Conservation (phyloP, 306 rosid genomes). For the Citrullus colocynthis region DNA sequence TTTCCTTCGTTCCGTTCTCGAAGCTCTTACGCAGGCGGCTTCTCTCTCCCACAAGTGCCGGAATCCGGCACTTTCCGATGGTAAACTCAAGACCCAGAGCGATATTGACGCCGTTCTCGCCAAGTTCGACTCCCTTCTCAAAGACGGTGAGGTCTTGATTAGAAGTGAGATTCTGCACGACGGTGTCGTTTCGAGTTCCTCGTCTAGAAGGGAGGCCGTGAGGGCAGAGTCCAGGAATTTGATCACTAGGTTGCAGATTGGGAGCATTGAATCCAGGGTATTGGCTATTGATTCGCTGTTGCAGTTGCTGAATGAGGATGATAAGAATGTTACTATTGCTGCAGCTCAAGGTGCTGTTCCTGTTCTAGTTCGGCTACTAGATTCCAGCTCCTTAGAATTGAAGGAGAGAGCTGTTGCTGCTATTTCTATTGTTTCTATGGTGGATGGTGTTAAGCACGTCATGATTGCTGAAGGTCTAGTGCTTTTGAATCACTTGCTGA, state of each 20-base stretch:
- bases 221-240: conserved; percentile 59
- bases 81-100: conserved; percentile 84
- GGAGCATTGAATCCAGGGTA: conserved; percentile 38
- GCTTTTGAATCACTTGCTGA: conserved; percentile 56
- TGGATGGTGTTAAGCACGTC: conserved; percentile 50
- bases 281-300: conserved; percentile 55
- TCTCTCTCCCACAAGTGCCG: conserved; percentile 40
- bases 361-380: conserved; percentile 56
- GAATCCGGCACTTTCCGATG: conserved; percentile 23
- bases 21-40: conserved; percentile 37
- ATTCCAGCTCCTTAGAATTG: conserved; percentile 36
- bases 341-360: conserved; percentile 95
- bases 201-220: conserved; percentile 49
- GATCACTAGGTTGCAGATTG: conserved; percentile 73
- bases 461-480: conserved; percentile 63
- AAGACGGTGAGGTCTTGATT: conserved; percentile 60
- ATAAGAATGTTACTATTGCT: conserved; percentile 73
- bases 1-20: conserved; percentile 38
- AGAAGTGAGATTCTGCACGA: conserved; percentile 62
- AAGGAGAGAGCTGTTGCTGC: conserved; percentile 73
- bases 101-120: conserved; percentile 63
- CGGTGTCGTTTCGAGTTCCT: conserved; percentile 17
- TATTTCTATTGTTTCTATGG: conserved; percentile 53
- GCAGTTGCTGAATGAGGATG: conserved; percentile 45
- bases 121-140: conserved; percentile 42